Evolutionary conservation across 2,329 filamentous ascomycete genomes (phyloP).

Genomic region (Lecanicillium sp.): DNA sequence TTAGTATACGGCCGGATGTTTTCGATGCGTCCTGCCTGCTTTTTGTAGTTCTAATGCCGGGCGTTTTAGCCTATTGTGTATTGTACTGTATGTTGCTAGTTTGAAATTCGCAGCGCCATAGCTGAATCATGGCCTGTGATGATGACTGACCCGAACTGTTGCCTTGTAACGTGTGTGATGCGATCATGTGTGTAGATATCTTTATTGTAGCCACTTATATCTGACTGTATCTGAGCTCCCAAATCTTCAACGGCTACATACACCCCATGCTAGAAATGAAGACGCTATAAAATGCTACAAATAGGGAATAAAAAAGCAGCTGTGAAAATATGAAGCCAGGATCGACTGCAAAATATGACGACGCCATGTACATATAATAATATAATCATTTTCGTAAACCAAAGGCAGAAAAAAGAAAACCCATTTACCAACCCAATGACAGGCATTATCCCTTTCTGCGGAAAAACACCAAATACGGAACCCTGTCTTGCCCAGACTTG

Average conservation of each 20-base stretch:
- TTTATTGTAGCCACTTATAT: no score
- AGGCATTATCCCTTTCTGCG: constrained; percentile 27
- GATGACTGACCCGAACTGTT: no score
- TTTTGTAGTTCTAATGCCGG: constrained; percentile 6
- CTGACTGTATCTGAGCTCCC: no score
- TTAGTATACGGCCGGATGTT: constrained; percentile 2
- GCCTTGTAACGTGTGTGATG: no score
- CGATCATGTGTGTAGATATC: no score
- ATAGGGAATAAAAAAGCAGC: not conserved
- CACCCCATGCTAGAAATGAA: no score
- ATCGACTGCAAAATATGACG: not conserved
- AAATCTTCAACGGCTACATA: no score
- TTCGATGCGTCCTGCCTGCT: not conserved
- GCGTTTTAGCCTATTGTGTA: constrained; percentile 3
- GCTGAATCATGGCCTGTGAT: constrained; percentile 1
- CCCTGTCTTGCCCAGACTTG: constrained; percentile 25
- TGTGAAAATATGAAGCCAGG: not conserved
- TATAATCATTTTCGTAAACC: constrained; percentile 1
- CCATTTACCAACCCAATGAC: no score
- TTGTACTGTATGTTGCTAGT: constrained; percentile 2
- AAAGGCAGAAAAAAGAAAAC: not conserved
- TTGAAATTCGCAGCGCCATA: constrained; percentile 1
- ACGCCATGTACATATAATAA: not conserved
- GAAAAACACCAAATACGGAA: constrained; percentile 42
- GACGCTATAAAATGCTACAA: not conserved